A percentile compares a stretch with the other conserved stretches of the same genome.
Evolutionary conservation across 306 rosid species (phyloP).

Genomic region (Quercus engelmannii): DNA sequence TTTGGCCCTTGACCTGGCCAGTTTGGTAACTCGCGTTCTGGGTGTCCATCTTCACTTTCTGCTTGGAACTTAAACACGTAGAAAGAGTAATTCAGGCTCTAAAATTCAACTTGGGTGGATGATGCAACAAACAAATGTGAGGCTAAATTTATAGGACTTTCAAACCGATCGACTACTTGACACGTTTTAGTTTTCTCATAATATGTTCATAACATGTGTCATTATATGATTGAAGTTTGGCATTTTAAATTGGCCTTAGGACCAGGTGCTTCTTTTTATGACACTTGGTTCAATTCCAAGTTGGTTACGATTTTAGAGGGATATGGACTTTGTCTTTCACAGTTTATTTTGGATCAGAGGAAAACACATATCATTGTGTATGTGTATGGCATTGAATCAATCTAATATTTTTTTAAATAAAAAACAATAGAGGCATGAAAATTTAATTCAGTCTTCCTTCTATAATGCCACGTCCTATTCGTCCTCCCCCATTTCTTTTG

Average conservation of each 20-base stretch:
- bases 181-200: neutral
- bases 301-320: neutral
- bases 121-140: neutral
- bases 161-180: neutral
- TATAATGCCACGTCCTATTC: too few species aligned
- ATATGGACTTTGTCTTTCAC: too few species aligned
- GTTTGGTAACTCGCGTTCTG: slow-evolving; percentile 31
- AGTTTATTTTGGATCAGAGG: too few species aligned
- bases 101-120: neutral
- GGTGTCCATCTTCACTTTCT: slow-evolving; percentile 31
- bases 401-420: too few species aligned
- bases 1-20: slow-evolving; percentile 44
- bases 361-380: too few species aligned
- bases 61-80: neutral
- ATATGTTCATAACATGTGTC: neutral
- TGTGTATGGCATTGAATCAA: too few species aligned
- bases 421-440: too few species aligned
- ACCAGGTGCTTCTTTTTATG: neutral
- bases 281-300: neutral
- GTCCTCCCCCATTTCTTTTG: too few species aligned
- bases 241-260: neutral
- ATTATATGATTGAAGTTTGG: neutral
- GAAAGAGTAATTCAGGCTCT: neutral
- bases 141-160: slow-evolving; percentile 12
- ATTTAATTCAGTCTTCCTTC: too few species aligned